Percentiles rank a stretch among this genome's conserved stretches.
Conservation (phyloP, 345 rosid genomes). For the Boechera divaricarpa region DNA sequence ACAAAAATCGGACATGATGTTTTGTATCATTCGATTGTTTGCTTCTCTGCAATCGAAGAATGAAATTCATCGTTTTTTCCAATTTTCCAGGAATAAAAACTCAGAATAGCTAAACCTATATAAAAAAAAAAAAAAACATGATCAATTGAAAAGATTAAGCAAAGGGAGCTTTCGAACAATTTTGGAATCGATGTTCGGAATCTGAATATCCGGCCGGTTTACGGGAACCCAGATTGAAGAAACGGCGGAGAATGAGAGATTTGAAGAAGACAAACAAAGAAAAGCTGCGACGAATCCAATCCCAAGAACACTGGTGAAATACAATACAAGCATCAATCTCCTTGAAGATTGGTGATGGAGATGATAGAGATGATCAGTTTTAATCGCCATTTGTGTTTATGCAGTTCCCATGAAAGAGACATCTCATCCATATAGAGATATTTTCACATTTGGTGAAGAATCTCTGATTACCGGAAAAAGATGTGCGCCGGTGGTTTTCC, state of each 20-base stretch:
- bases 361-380: conserved; percentile 26
- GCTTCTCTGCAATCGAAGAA: conserved; percentile 41
- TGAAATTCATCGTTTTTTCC: neutral
- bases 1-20: conserved; percentile 40
- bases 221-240: conserved; percentile 53
- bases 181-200: conserved; percentile 22
- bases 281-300: conserved; percentile 51
- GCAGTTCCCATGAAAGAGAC: conserved; percentile 19
- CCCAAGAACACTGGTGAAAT: conserved; percentile 49
- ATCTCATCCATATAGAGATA: conserved; percentile 26
- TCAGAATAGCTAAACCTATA: neutral
- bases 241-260: conserved; percentile 25
- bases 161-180: conserved; percentile 41
- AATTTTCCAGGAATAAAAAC: neutral
- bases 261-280: conserved; percentile 48
- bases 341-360: conserved; percentile 41
- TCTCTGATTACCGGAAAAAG: neutral
- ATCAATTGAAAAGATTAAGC: neutral
- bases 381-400: conserved; percentile 50
- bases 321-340: conserved; percentile 45
- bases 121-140: neutral
- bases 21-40: conserved; percentile 27
- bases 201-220: conserved; percentile 43
- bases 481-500: conserved; percentile 8
- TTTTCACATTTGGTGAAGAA: conserved; percentile 22